These are phyloP conservation scores for Hyaloscypha bicolor DNA, from an alignment of 495 filamentous ascomycete genomes.

Conservation along the genomic window DNA sequence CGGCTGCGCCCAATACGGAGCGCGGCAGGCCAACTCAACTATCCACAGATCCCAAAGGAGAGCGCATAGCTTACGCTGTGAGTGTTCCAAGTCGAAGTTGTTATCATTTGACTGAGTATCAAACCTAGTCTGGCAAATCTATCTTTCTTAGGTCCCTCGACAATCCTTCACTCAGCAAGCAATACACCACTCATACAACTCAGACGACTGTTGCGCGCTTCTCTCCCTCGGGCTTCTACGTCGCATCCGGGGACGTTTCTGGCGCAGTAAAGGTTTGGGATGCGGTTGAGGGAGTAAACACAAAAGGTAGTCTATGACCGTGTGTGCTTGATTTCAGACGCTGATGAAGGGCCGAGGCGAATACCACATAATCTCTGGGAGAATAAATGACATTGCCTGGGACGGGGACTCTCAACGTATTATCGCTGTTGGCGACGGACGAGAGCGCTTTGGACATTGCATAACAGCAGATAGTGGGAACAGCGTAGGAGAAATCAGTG, in stretches of 20 bases:
- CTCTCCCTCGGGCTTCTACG: constrained; percentile 90
- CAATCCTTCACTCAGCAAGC: constrained; percentile 75
- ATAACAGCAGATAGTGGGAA: constrained; percentile 96
- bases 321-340: constrained; percentile 8
- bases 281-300: constrained; percentile 63
- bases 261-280: constrained; percentile 93
- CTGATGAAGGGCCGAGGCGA: constrained; percentile 60
- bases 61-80: constrained; percentile 93
- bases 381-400: constrained; percentile 96
- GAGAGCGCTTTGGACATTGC: constrained; percentile 90
- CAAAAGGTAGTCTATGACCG: constrained; percentile 51
- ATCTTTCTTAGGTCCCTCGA: constrained; percentile 94
- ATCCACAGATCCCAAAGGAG: constrained; percentile 86
- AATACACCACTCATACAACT: constrained; percentile 89
- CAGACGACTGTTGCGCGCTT: constrained; percentile 91
- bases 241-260: constrained; percentile 88
- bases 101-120: constrained; percentile 11
- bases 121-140: constrained; percentile 83
- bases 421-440: constrained; percentile 93
- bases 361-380: constrained; percentile 90
- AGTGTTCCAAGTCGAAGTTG: constrained; percentile 31
- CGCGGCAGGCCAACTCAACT: constrained; percentile 90
- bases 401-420: constrained; percentile 96
- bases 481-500: constrained; percentile 88
- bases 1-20: constrained; percentile 71